A percentile compares a stretch with the other conserved stretches of the same genome.
Conservation (phyloP, 2,329 filamentous ascomycete species). For the Bipolaris sorokiniana region DNA sequence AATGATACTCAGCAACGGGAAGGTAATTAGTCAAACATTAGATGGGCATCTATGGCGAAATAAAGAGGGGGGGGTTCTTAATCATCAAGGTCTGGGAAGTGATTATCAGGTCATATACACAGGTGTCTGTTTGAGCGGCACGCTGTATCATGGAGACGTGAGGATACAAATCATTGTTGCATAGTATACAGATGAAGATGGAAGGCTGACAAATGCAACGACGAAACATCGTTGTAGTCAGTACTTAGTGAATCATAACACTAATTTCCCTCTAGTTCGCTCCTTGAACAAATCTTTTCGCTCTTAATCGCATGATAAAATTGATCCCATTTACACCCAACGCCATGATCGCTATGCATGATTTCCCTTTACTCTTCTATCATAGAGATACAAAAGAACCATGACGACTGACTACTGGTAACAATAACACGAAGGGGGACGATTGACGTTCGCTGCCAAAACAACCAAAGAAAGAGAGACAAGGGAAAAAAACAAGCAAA, state of each 20-base stretch:
- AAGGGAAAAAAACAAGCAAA: neutral
- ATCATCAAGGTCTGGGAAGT: neutral
- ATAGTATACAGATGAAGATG: neutral
- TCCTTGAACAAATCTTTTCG: no score
- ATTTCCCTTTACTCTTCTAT: neutral
- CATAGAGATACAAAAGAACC: neutral
- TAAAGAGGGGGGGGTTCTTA: neutral
- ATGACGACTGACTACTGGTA: no score
- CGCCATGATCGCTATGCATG: slow-evolving; percentile 11
- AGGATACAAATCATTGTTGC: neutral
- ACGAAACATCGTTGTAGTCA: no score
- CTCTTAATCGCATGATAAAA: no score
- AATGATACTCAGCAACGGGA: neutral
- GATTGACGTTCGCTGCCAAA: neutral
- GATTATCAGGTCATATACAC: neutral
- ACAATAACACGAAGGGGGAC: no score
- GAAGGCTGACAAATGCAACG: neutral
- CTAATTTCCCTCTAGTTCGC: no score
- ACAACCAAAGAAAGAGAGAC: neutral
- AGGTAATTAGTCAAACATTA: neutral
- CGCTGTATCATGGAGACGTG: no score
- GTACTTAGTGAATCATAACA: no score
- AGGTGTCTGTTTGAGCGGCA: no score
- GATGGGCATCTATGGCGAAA: slow-evolving; percentile 7
- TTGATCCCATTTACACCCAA: neutral